phyloP scores from a whole-genome alignment of 176 grass and related monocot genomes.

The Pharus latifolius region DNA sequence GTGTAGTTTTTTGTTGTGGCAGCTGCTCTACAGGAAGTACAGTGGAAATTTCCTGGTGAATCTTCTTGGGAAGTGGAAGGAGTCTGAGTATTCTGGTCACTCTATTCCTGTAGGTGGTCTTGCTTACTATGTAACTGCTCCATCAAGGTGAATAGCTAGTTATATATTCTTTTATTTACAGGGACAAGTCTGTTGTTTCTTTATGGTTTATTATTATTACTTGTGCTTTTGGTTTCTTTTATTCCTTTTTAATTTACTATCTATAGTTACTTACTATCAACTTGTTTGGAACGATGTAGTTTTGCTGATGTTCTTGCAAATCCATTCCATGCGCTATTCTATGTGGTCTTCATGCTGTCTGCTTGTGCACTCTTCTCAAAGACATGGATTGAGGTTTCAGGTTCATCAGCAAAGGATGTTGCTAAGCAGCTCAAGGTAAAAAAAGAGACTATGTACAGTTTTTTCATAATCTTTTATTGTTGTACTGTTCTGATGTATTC shows the following conservation, averaged over 20 bases:
- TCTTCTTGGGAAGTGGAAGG: conserved; percentile 83
- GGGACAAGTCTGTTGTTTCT: background rate
- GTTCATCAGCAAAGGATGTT: conserved; percentile 87
- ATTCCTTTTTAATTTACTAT: background rate
- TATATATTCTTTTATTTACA: conserved; percentile 6
- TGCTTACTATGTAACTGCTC: conserved; percentile 94
- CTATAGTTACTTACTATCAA: conserved; percentile 10
- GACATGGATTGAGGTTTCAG: conserved; percentile 94
- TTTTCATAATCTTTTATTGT: too few species aligned
- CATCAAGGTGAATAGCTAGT: conserved; percentile 58
- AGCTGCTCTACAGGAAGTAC: conserved; percentile 91
- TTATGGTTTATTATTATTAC: background rate
- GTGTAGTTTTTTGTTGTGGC: conserved; percentile 5
- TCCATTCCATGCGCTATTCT: conserved; percentile 91
- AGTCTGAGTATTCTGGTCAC: conserved; percentile 88
- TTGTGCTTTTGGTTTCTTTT: background rate
- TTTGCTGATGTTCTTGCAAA: conserved; percentile 82
- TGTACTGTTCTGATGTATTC: too few species aligned
- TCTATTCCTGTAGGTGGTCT: conserved; percentile 83
- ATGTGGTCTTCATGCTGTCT: conserved; percentile 80
- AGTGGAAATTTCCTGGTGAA: conserved; percentile 90
- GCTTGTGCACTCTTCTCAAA: conserved; percentile 88
- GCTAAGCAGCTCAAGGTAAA: conserved; percentile 91
- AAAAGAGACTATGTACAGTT: background rate
- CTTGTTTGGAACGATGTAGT: conserved; percentile 32